phyloP scores from a whole-genome alignment of 495 filamentous ascomycete genomes.

The Alectoria sarmentosa region DNA sequence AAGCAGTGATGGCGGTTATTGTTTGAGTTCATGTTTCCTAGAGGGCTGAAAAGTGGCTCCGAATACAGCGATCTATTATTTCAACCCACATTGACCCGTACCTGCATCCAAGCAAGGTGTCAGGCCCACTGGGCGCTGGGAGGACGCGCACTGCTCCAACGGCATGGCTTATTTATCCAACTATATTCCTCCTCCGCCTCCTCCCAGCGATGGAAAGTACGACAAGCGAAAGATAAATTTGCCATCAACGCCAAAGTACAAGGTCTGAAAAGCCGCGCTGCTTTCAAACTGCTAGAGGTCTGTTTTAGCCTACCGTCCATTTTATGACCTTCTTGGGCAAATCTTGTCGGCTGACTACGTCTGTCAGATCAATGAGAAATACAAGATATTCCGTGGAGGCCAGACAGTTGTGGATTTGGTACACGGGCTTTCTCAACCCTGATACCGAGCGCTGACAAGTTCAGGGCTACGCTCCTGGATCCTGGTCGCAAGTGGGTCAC shows the following conservation, averaged over 20 bases:
- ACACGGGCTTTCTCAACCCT: slow-evolving; percentile 24
- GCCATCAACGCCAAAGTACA: slow-evolving; percentile 63
- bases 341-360: background rate
- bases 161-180: background rate
- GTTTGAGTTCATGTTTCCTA: slow-evolving; percentile 14
- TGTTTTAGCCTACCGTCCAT: slow-evolving; percentile 1
- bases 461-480: slow-evolving; percentile 88
- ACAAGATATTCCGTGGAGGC: slow-evolving; percentile 65
- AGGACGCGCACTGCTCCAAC: background rate
- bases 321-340: background rate
- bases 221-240: slow-evolving; percentile 65
- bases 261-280: slow-evolving; percentile 80
- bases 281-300: slow-evolving; percentile 84
- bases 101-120: background rate
- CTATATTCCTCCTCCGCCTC: slow-evolving; percentile 41
- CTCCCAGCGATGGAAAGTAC: slow-evolving; percentile 71
- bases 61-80: background rate
- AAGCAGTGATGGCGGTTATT: background rate
- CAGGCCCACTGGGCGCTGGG: background rate
- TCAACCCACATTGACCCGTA: background rate
- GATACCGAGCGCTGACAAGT: slow-evolving; percentile 18
- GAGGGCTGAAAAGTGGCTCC: slow-evolving; percentile 11
- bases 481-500: slow-evolving; percentile 76
- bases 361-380: slow-evolving; percentile 66
- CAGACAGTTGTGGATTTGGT: slow-evolving; percentile 89